Base-by-base conservation (phyloP, 441 rosid species). In the Daphne laureola region DNA sequence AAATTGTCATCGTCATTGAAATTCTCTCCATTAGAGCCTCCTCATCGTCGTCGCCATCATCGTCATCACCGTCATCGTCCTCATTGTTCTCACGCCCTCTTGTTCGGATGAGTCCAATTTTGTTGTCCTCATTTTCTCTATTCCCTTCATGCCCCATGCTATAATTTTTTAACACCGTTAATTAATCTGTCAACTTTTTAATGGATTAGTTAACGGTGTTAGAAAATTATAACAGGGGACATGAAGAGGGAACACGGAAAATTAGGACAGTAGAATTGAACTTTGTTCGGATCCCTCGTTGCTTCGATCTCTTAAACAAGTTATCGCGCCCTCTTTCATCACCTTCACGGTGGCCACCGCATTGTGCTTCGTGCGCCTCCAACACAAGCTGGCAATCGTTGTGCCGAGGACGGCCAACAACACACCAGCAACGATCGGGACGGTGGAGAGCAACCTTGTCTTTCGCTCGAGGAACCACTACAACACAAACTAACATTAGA, bases 301-400 rank as follows among this genome's bases (percentile, higher is more conserved):
- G 3, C 46, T 48, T 43, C 38, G 7, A 31, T 31, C 4, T 31
- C 11, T 31, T 3, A 31, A 31, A 31, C 11, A 69, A 6, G 21
- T 77, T 64, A 38, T 87, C 49, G 78, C 65, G 63, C 60, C 83
- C 59, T 58, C 86, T 47, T 76, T 71, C 81, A 54, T 87, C 73
- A 51, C 82, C 57, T 42, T 84, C 7, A 55, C 69, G 40, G 72
- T 90, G 14, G 76, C 93, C 40, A 81, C 85, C 2, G 77, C 79
- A 0, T 42, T 84, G 5, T 54, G 82, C 54, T 57, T 74, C 55
- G 17, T 61, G 47, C 75, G 78, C 18, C 67, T 77, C 63, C 76
- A 66, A 16, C 49, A 4, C 46, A 71, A 53, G 25, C 83, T 79
- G 14, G 78, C 87, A 7, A 46, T 78, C 42, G 72, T 82, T 27